A percentile compares a stretch with the other conserved stretches of the same genome.
Evolutionary conservation across 2,329 filamentous ascomycete species (phyloP).

Genomic region (Botryotinia calthae): DNA sequence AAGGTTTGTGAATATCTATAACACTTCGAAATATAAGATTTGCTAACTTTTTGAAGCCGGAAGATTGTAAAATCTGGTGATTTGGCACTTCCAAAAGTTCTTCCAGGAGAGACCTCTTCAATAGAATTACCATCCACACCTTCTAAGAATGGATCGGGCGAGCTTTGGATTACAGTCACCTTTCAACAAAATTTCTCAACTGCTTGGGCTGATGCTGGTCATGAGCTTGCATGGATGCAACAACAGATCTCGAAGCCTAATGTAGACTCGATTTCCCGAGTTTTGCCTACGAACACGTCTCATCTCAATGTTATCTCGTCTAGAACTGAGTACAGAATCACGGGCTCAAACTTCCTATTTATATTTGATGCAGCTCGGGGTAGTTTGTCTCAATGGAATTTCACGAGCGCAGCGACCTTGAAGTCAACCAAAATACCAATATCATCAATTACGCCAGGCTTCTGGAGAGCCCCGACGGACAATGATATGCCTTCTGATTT

Average conservation of each 20-base stretch:
- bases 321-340: constrained; percentile 35
- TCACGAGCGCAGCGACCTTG: constrained; percentile 25
- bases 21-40: not conserved
- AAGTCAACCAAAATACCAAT: constrained; percentile 2
- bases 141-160: constrained; percentile 18
- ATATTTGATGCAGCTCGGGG: constrained; percentile 48
- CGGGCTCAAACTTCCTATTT: constrained; percentile 41
- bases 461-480: constrained; percentile 65
- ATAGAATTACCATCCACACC: constrained; percentile 12
- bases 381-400: constrained; percentile 44
- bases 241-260: constrained; percentile 24
- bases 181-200: constrained; percentile 46
- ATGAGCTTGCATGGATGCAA: constrained; percentile 57
- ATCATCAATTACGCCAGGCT: constrained; percentile 35
- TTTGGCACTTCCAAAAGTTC: constrained; percentile 44
- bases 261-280: constrained; percentile 12
- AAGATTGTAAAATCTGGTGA: constrained; percentile 39
- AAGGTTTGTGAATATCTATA: constrained; percentile 39
- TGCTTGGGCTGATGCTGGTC: constrained; percentile 51
- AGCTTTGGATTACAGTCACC: constrained; percentile 23
- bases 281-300: constrained; percentile 26
- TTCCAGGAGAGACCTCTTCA: constrained; percentile 33
- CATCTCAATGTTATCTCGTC: constrained; percentile 22
- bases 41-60: constrained; percentile 26
- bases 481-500: constrained; percentile 57